A percentile compares a stretch with the other conserved stretches of the same genome.
phyloP scores from a whole-genome alignment of 768 basidiomycete species.

The Termitomyces sp. region DNA sequence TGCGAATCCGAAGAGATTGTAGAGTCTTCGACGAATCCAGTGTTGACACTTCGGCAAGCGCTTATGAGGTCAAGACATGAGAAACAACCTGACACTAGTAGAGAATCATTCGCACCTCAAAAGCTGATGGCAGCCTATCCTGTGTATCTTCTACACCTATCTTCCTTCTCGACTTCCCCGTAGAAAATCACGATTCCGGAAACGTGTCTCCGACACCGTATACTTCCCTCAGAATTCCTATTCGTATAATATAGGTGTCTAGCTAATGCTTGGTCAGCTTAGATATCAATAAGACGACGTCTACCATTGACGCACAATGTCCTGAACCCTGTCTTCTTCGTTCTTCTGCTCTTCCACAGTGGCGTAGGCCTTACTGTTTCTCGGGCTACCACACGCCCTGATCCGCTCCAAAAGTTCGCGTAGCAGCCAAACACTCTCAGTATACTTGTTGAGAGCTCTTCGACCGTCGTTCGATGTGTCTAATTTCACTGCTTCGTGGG shows the following conservation, averaged over 20 bases:
- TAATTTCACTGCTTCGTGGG: constrained; percentile 8
- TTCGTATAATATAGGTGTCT: constrained; percentile 11
- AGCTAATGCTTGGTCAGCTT: constrained; percentile 2
- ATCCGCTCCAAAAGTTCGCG: constrained; percentile 9
- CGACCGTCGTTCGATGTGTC: background rate
- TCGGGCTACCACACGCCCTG: background rate
- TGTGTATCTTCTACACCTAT: background rate
- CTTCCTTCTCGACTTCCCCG: background rate
- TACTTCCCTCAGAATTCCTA: constrained; percentile 1
- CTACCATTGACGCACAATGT: constrained; percentile 3
- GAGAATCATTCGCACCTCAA: background rate
- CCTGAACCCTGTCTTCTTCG: constrained; percentile 9
- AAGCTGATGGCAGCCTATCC: background rate
- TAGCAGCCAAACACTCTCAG: constrained; percentile 10
- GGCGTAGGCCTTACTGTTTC: background rate
- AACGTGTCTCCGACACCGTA: background rate
- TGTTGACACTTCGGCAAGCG: background rate
- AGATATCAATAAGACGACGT: background rate
- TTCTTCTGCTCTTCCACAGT: background rate
- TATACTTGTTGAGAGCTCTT: constrained; percentile 5
- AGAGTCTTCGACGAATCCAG: background rate
- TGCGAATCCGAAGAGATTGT: background rate
- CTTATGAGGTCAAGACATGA: background rate
- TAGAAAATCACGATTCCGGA: background rate
- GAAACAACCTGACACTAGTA: background rate